Base-by-base conservation (phyloP, 2,329 filamentous ascomycete genomes). In the Clarireedia hainanense region DNA sequence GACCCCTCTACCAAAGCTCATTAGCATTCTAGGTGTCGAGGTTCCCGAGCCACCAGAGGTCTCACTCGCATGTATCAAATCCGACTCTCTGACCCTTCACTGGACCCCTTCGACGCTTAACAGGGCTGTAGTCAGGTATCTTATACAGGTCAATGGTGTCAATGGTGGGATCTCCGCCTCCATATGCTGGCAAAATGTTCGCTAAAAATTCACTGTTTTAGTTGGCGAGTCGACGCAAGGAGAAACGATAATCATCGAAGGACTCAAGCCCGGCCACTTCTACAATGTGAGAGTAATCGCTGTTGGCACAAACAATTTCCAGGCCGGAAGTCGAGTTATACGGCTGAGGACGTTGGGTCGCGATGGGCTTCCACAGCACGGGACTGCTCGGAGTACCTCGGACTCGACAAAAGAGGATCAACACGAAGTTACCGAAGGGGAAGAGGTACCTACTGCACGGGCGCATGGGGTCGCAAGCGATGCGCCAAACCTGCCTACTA, bases 201-300 rank as follows among this genome's bases (percentile, higher is more conserved):
- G 39, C 55, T 57, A 47, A 57, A 14, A n/a, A 17, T 26, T 24
- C 52, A 36, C 10, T 58, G 50, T 55, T 60, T 68, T 34, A 90
- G 88, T 96, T 61, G 94, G 91, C 64, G 89, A 96, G 67, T 89
- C 91, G 46, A 85, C 83, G 61, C 83, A 84, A 64, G 80, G 83
- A 62, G 90, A 95, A 69, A 90, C 87, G 0, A 88, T 90, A n/a
- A 91, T 96, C 52, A 91, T 99, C 55, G 91, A 88, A 34, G 90
- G 91, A 40, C 77, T 99, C 6, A 85, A 87, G 64, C 91, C 94
- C 0, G 85, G 87, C 61, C 88, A 89, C 65, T 95, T 91, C 66
- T 97, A 97, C 73, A 95, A 95, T 62, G 85, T 99, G 27, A 86
- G 92, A 58, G 89, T 97, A 53, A 88, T 96, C 63, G 90, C 92